Evolutionary conservation across 2,329 filamentous ascomycete species (phyloP).

Genomic region (Botryotinia narcissicola): DNA sequence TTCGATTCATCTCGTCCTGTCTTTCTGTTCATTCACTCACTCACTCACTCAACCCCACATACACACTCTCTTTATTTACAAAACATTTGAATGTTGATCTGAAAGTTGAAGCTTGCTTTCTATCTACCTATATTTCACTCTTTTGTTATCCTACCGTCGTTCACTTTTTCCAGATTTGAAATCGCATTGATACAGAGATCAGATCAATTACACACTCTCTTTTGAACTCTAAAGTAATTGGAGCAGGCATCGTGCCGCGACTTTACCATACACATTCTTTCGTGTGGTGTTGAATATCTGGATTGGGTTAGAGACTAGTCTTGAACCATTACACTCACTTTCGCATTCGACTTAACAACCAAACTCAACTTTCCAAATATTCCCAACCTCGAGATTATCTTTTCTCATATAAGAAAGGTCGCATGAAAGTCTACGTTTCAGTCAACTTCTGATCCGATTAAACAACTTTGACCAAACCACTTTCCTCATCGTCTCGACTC

Average conservation of each 20-base stretch:
- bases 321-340: neutral
- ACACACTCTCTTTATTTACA: neutral
- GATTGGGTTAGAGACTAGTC: neutral
- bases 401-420: neutral
- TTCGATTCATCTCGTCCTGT: neutral
- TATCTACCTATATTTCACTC: neutral
- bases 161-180: neutral
- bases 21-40: neutral
- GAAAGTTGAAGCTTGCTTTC: constrained; percentile 1
- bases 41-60: neutral
- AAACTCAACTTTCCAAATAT: neutral
- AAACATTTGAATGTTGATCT: neutral
- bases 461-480: neutral
- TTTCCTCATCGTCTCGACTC: neutral
- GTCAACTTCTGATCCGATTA: neutral
- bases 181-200: neutral
- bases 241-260: neutral
- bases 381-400: neutral
- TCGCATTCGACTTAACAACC: neutral
- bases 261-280: neutral
- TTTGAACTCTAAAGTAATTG: neutral
- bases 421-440: neutral
- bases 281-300: neutral
- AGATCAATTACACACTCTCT: neutral
- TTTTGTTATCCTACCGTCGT: neutral